These are phyloP conservation scores for Knoxia roxburghii DNA, from an alignment of 257 asterid species.

Conservation along the genomic window DNA sequence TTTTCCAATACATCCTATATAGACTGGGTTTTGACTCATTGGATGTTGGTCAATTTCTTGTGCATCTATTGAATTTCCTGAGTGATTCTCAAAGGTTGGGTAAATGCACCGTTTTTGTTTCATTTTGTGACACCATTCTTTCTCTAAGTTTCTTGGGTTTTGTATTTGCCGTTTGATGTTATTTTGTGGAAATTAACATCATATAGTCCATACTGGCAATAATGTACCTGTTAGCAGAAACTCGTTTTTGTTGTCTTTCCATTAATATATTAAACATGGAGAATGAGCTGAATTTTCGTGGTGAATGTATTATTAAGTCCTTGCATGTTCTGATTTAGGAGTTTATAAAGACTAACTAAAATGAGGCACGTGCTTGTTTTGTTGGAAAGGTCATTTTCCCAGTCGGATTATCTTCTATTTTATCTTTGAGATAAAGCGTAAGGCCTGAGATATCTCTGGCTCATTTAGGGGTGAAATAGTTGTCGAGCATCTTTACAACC, in stretches of 20 bases:
- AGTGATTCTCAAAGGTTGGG: neutral
- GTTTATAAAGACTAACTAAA: neutral
- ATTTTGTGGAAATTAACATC: neutral
- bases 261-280: neutral
- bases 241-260: no score
- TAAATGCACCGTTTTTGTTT: neutral
- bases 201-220: neutral
- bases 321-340: neutral
- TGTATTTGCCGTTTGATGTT: neutral
- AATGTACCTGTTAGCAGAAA: no score
- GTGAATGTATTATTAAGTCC: neutral
- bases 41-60: neutral
- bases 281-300: neutral
- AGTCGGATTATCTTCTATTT: neutral
- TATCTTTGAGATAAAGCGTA: neutral
- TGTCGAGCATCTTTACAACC: neutral
- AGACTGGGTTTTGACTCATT: neutral
- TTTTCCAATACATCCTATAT: no score
- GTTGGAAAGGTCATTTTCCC: neutral
- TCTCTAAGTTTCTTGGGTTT: neutral
- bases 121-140: neutral
- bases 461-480: slow-evolving; percentile 9
- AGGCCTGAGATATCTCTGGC: neutral
- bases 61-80: neutral
- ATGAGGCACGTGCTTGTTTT: neutral